Evolutionary conservation across 2,329 filamentous ascomycete genomes (phyloP), one percentile per base, ranked within the genome.

Genomic region (Penicillium sumatraense): DNA sequence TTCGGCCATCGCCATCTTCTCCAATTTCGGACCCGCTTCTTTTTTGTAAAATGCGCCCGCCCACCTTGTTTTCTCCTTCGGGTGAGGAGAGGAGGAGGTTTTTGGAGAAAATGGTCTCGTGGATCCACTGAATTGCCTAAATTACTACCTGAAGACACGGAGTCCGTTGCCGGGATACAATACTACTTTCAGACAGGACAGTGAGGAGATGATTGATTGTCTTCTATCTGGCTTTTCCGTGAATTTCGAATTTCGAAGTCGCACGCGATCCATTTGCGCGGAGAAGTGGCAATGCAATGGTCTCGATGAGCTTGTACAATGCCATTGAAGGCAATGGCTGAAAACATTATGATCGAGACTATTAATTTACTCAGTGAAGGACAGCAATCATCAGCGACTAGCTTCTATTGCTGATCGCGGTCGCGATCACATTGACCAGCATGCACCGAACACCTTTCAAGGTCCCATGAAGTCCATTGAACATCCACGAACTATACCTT

Each of bases 71-170:
- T 42, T 49, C 51, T 56, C 50, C 51, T 26, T 44, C 40, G 40
- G 45, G 51, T 61, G 61, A 64, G 61, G 61, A 63, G 61, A 49
- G 61, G 58, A 54, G 57, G 59, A 63, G 61, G 49, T 27, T 31
- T 20, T 62, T 61, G 61, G 58, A 54, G 59, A 31, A 63, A 46
- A n/a, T 13, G n/a, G 42, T 47, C 49, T 54, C 58, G 57, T 49
- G 44, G 55, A 24, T 62, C 59, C 59, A 62, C 54, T 29, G 23
- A 24, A 26, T 26, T 26, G 23, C 21, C 9, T 2, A 13, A n/a
- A 16, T 35, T 24, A 33, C 48, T 18, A 14, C 16, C n/a, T 24
- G 16, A 13, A 31, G 16, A 24, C n/a, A 46, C 42, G 42, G 26
- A 18, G 9, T 41, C 27, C 35, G 24, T 31, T 36, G 26, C 8